These are phyloP conservation scores for Mucor circinelloides DNA, from an alignment of 371 early-diverging fungal species.

Conservation along the genomic window DNA sequence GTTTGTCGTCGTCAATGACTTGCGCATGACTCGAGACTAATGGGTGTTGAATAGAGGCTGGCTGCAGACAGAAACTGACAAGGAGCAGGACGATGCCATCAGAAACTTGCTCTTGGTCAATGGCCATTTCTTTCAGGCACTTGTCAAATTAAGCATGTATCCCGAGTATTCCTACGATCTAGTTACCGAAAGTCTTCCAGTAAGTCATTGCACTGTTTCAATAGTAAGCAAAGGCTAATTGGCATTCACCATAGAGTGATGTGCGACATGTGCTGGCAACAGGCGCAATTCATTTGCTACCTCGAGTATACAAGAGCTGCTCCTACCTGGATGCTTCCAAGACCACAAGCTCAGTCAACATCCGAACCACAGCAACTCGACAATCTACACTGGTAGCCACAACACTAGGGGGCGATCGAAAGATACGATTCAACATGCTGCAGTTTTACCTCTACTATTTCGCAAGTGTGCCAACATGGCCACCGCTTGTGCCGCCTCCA, in stretches of 20 bases:
- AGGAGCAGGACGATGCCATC: slow-evolving; percentile 26
- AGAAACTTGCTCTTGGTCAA: slow-evolving; percentile 21
- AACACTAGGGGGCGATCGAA: slow-evolving; percentile 22
- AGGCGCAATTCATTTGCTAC: slow-evolving; percentile 36
- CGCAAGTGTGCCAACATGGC: slow-evolving; percentile 33
- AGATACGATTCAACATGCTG: slow-evolving; percentile 34
- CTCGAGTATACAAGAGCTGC: slow-evolving; percentile 33
- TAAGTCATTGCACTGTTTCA: slow-evolving; percentile 6
- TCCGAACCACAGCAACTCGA: slow-evolving; percentile 33
- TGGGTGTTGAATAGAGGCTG: slow-evolving; percentile 29
- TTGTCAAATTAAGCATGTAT: slow-evolving; percentile 20
- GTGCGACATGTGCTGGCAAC: slow-evolving; percentile 28
- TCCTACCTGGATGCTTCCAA: slow-evolving; percentile 4
- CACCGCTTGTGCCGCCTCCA: slow-evolving; percentile 2
- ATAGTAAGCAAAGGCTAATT: slow-evolving; percentile 12
- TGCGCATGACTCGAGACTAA: too few relatives aligned
- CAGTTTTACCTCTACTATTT: slow-evolving; percentile 44
- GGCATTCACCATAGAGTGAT: slow-evolving; percentile 3
- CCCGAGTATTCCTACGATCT: slow-evolving; percentile 37
- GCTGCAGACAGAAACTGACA: slow-evolving; percentile 30
- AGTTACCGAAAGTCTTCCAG: slow-evolving; percentile 31
- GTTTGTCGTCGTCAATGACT: slow-evolving; percentile 9
- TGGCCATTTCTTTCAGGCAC: slow-evolving; percentile 31
- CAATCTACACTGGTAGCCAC: slow-evolving; percentile 34
- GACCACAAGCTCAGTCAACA: slow-evolving; percentile 12